Evolutionary conservation across 148 eudicot genomes (phyloP), one percentile per base, ranked within the genome.

Genomic region (Nyssa sinensis): DNA sequence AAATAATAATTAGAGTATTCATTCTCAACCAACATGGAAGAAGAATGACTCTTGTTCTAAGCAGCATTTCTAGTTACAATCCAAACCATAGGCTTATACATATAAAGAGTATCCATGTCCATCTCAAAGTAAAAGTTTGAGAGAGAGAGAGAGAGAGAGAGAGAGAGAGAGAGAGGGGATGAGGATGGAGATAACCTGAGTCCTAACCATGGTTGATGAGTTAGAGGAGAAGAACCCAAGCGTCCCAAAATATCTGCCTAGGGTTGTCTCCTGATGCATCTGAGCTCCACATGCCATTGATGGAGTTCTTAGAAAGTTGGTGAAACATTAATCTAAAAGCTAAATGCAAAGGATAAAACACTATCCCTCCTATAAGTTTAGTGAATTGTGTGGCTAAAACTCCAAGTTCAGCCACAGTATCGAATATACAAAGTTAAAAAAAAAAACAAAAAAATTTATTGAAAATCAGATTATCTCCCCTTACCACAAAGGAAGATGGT

Each of bases 151-250:
- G 47, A 62, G 35, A 77, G 28, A 70, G 72, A 27, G 16, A 31
- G 76, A 66, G 74, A 62, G 39, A 78, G 74, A 66, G 69, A 67
- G 74, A 71, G 72, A 19, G 73, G 53, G 77, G 16, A 64, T 35
- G n/a, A n/a, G n/a, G n/a, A n/a, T 53, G 70, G 69, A 47, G 64
- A 64, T 67, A 79, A 75, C 86, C 88, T 73, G 81, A 83, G 86
- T 83, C 84, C 86, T 81, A 83, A 86, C 89, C 86, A 86, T 86
- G 89, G 89, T 82, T 79, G 75, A 69, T 76, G 70, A 30, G 67
- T 64, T 73, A 66, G 49, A 81, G 74, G 66, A 75, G 74, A 78
- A 70, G 69, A 77, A 81, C 69, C 88, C 49, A 65, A 74, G 86
- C 79, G 84, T 44, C 71, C 77, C 78, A 86, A 86, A 86, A 83